Evolutionary conservation across 257 asterid species (phyloP), one percentile per base, ranked within the genome.

Genomic region (Nicotiana knightiana): DNA sequence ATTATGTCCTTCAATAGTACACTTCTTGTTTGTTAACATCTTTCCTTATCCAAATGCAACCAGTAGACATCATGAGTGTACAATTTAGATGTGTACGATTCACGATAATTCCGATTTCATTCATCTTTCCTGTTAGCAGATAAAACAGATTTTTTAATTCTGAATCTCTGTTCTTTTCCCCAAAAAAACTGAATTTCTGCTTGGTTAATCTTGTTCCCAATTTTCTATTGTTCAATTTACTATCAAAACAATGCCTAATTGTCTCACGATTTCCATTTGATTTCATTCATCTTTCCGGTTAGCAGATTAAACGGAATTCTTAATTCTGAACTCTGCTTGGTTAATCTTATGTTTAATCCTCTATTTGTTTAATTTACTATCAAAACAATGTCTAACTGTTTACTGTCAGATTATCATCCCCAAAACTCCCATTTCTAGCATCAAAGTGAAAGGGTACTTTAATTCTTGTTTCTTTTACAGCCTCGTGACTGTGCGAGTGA

Each of bases 401-500:
- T 21, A 64, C 58, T 57, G 48, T 33, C 67, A 64, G 59, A 24
- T 57, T 66, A 32, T 30, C 13, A 65, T 83, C 57, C 61, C 11
- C 63, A 8, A 51, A 51, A 0, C 66, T 73, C 59, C 53, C 65
- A 9, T 16, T 55, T 18, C 39, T 71, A 1, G 26, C 39, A 71
- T 46, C 3, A 46, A 48, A 46, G 24, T 71, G 39, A 71, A 71
- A 24, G 46, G 64, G 67, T 77, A 67, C 70, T 76, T 35, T 17
- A 15, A 26, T 81, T 68, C 75, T 58, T 18, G 58, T 83, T 81
- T 82, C 85, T 83, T 85, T 85, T 89, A 89, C 94, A 92, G 98
- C 97, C 97, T 70, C 92, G 96, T 77, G 98, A 94, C 83, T 93
- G 98, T 82, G 86, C 81, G 8, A 67, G 57, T 70, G 82, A 64